Evolutionary conservation across 2,329 filamentous ascomycete genomes (phyloP).

Genomic region (Sporothrix phasma): DNA sequence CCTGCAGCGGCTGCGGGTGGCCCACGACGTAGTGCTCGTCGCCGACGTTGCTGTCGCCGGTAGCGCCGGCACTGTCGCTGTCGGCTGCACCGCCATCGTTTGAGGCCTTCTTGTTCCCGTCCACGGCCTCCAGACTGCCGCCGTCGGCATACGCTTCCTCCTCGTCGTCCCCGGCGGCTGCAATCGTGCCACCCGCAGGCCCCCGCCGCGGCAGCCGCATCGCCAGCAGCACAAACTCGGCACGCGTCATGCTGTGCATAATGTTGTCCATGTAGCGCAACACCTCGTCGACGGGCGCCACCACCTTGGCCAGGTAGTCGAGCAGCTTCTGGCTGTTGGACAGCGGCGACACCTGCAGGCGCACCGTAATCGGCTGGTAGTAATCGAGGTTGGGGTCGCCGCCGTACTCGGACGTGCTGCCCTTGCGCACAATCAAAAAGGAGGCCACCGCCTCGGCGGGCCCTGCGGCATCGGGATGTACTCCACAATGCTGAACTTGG

Average conservation of each 20-base stretch:
- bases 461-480: conserved; percentile 43
- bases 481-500: conserved; percentile 68
- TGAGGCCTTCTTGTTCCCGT: conserved; percentile 23
- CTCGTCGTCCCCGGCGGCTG: not conserved
- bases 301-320: conserved; percentile 50
- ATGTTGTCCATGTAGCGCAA: conserved; percentile 58
- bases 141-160: not conserved
- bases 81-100: conserved; percentile 4
- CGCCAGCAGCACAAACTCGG: conserved; percentile 56
- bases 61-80: not conserved
- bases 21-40: conserved; percentile 11
- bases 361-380: conserved; percentile 64
- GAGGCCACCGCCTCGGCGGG: conserved; percentile 56
- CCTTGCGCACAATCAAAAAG: conserved; percentile 67
- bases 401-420: conserved; percentile 53
- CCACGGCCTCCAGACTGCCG: not conserved
- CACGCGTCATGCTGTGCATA: conserved; percentile 59
- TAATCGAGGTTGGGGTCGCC: conserved; percentile 57
- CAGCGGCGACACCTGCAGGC: conserved; percentile 30
- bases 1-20: conserved; percentile 15
- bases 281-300: conserved; percentile 54
- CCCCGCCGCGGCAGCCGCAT: conserved; percentile 49
- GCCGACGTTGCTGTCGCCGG: not conserved
- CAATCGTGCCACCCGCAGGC: not conserved
- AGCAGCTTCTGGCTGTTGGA: conserved; percentile 41